A percentile compares a stretch with the other conserved stretches of the same genome.
Conservation (phyloP, 352 stramenopile genomes). For the Aphanomyces stellatus region DNA sequence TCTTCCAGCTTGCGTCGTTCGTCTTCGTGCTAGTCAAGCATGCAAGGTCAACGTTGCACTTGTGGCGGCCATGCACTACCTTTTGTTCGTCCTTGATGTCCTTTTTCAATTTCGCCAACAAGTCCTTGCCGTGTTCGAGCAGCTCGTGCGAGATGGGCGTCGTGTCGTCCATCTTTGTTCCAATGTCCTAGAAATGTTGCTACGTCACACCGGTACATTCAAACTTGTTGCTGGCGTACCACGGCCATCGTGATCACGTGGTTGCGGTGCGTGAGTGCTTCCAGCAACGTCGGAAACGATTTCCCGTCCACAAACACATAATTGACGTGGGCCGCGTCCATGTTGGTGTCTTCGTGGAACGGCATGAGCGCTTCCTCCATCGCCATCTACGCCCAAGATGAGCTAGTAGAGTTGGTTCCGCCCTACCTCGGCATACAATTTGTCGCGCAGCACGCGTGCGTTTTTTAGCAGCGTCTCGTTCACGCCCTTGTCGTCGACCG, state of each 20-base stretch:
- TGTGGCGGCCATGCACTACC: neutral
- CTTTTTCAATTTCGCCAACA: constrained; percentile 75
- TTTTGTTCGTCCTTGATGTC: constrained; percentile 60
- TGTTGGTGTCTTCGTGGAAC: constrained; percentile 28
- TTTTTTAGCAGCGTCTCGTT: constrained; percentile 48
- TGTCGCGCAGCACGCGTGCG: constrained; percentile 37
- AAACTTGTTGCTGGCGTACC: constrained; percentile 21
- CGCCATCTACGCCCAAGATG: constrained; percentile 24
- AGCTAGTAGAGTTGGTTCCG: neutral
- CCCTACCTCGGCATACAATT: constrained; percentile 45
- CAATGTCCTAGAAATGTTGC: constrained; percentile 40
- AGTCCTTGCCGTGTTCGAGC: constrained; percentile 45
- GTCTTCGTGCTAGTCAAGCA: constrained; percentile 48
- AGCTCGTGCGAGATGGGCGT: constrained; percentile 35
- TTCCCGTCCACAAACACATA: constrained; percentile 52
- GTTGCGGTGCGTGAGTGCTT: constrained; percentile 54
- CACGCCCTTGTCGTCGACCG: constrained; percentile 37
- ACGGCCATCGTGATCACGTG: constrained; percentile 43
- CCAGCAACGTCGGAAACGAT: constrained; percentile 40
- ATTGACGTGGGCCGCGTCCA: constrained; percentile 19
- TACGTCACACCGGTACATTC: constrained; percentile 16
- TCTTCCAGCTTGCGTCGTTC: constrained; percentile 62
- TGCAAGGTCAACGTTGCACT: neutral
- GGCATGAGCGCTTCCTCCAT: constrained; percentile 47
- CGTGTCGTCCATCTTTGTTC: constrained; percentile 30